Evolutionary conservation across 257 asterid genomes (phyloP).

Genomic region (Solanum pimpinellifolium): DNA sequence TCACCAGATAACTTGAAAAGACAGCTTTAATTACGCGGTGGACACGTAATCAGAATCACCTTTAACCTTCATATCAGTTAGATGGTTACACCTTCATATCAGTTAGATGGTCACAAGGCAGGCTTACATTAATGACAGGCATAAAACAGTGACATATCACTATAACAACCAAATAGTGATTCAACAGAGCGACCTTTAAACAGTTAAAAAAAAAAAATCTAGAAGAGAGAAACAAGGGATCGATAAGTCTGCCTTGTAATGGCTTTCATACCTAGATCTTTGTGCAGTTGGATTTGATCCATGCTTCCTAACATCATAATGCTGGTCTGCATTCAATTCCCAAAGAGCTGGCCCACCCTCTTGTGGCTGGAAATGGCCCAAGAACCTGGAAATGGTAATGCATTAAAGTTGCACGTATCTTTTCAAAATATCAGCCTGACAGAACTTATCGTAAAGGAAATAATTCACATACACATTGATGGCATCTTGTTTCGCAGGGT

Average conservation of each 20-base stretch:
- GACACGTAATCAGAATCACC: background rate
- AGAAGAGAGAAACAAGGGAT: background rate
- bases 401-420: background rate
- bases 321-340: slow-evolving; percentile 87
- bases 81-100: background rate
- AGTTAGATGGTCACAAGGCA: background rate
- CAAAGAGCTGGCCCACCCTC: slow-evolving; percentile 71
- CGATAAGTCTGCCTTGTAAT: background rate
- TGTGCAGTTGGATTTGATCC: slow-evolving; percentile 25
- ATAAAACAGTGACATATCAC: background rate
- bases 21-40: background rate
- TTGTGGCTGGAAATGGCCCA: slow-evolving; percentile 93
- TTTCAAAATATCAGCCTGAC: background rate
- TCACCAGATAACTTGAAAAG: background rate
- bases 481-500: slow-evolving; percentile 86
- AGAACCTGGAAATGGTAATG: slow-evolving; percentile 36
- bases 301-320: slow-evolving; percentile 47
- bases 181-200: background rate
- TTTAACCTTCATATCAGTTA: background rate
- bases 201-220: background rate
- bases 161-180: background rate
- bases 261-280: slow-evolving; percentile 38
- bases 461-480: slow-evolving; percentile 63
- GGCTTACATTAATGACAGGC: background rate
- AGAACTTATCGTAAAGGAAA: background rate